Percentiles rank a stretch among this genome's conserved stretches.
Evolutionary conservation across 1,284 basidiomycete species (phyloP).

Genomic region (Malassezia nana): DNA sequence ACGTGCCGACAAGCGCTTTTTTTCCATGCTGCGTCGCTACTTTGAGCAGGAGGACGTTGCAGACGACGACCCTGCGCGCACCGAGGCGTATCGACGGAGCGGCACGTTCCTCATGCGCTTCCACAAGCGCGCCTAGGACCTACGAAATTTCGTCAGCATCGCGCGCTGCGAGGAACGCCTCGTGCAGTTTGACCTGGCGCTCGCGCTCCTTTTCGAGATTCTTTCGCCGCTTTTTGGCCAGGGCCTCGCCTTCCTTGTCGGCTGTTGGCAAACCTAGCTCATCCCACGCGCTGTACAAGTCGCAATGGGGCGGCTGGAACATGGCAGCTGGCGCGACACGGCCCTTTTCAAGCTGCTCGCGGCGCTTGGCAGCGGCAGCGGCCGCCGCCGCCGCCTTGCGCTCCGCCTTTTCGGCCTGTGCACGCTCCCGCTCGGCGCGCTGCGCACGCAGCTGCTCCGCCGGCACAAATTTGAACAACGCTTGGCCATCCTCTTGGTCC

Average conservation of each 20-base stretch:
- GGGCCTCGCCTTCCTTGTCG: conserved; percentile 70
- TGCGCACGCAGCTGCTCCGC: conserved; percentile 70
- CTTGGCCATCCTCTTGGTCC: conserved; percentile 72
- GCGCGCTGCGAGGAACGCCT: conserved; percentile 35
- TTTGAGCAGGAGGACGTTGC: conserved; percentile 66
- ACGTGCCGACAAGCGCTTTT: conserved; percentile 84
- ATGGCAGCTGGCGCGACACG: conserved; percentile 64
- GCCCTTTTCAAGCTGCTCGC: conserved; percentile 77
- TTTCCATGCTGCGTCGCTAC: conserved; percentile 65
- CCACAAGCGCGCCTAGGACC: background rate
- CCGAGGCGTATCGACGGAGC: conserved; percentile 26
- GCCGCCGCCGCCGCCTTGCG: conserved; percentile 68
- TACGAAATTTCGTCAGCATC: conserved; percentile 28
- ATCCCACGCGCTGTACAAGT: conserved; percentile 57
- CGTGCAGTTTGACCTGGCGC: conserved; percentile 53
- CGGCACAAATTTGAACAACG: conserved; percentile 78
- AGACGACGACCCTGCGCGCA: conserved; percentile 31
- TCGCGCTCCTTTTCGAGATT: conserved; percentile 69
- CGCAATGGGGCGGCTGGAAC: conserved; percentile 56
- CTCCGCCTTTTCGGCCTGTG: conserved; percentile 64
- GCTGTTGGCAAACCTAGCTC: conserved; percentile 71
- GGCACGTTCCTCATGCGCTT: conserved; percentile 29
- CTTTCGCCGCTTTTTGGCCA: conserved; percentile 74
- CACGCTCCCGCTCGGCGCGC: conserved; percentile 78
- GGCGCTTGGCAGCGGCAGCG: conserved; percentile 61